Conservation (phyloP, 495 filamentous ascomycete genomes). For the Hypomontagnella submonticulosa region DNA sequence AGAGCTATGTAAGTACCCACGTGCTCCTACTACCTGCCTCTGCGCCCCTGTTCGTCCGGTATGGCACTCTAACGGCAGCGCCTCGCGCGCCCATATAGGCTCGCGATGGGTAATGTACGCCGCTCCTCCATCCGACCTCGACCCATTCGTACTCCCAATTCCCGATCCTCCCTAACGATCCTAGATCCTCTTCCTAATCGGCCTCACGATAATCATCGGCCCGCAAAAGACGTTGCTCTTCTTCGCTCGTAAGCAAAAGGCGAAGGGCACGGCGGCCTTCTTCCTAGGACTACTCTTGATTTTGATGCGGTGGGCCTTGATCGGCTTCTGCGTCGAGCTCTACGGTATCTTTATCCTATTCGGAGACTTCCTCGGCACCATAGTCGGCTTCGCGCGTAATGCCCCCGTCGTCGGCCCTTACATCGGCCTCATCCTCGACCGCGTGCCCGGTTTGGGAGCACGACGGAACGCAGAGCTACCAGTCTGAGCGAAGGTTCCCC, state of each 20-base stretch:
- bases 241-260: conserved; percentile 92
- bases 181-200: conserved; percentile 95
- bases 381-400: conserved; percentile 84
- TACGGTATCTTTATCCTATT: conserved; percentile 95
- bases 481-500: conserved; percentile 58
- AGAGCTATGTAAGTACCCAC: conserved; percentile 85
- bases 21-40: conserved; percentile 65
- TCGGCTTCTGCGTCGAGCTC: conserved; percentile 88
- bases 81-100: conserved; percentile 55
- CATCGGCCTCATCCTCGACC: conserved; percentile 74
- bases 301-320: conserved; percentile 84
- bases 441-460: conserved; percentile 63
- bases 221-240: conserved; percentile 87
- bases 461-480: conserved; percentile 80
- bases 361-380: conserved; percentile 94
- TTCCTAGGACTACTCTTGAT: conserved; percentile 85
- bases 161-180: conserved; percentile 22
- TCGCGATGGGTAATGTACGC: conserved; percentile 88
- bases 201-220: conserved; percentile 95
- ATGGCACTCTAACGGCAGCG: conserved; percentile 9
- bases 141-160: background rate
- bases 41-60: conserved; percentile 1
- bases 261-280: conserved; percentile 92
- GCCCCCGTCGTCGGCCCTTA: conserved; percentile 88
- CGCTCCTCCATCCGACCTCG: conserved; percentile 1